Percentiles rank a stretch among this genome's conserved stretches.
These are phyloP conservation scores for Orbilia ellipsospora DNA, from an alignment of 2,329 filamentous ascomycete species.

Conservation along the genomic window DNA sequence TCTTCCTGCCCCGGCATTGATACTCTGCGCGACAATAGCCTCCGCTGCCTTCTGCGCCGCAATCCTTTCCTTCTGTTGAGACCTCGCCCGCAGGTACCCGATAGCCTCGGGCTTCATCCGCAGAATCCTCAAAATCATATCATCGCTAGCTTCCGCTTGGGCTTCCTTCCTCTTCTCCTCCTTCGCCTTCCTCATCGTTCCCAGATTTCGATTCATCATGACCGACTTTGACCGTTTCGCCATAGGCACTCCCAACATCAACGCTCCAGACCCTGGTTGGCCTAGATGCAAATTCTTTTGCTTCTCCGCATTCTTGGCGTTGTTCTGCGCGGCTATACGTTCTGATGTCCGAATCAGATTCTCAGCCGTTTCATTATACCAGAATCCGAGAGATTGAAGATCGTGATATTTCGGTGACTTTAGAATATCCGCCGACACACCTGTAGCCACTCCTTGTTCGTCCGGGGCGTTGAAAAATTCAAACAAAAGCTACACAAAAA, in stretches of 20 bases:
- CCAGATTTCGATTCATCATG: constrained; percentile 92
- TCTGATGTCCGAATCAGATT: constrained; percentile 95
- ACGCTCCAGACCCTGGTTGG: constrained; percentile 63
- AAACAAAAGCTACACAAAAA: constrained; percentile 72
- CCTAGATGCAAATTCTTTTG: constrained; percentile 77
- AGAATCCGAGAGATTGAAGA: constrained; percentile 95
- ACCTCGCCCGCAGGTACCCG: constrained; percentile 86
- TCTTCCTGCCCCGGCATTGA: constrained; percentile 70
- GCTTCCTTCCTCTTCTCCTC: constrained; percentile 95
- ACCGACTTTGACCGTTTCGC: constrained; percentile 76
- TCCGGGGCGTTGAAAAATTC: constrained; percentile 95
- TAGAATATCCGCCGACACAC: constrained; percentile 88
- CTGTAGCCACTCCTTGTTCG: constrained; percentile 83
- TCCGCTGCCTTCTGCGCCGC: constrained; percentile 90
- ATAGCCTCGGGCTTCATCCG: constrained; percentile 93
- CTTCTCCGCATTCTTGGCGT: constrained; percentile 77
- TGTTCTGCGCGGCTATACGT: constrained; percentile 89
- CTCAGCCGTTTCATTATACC: constrained; percentile 94
- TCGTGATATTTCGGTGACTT: constrained; percentile 99
- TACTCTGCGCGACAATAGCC: constrained; percentile 92
- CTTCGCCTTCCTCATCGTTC: constrained; percentile 95
- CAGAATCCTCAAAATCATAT: constrained; percentile 95
- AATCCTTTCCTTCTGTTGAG: constrained; percentile 91
- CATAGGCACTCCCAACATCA: constrained; percentile 63
- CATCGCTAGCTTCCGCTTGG: constrained; percentile 95